Percentiles rank a stretch among this genome's conserved stretches.
These are phyloP conservation scores for Myxozyma lipomycoides DNA, from an alignment of 805 yeast species.

Conservation along the genomic window DNA sequence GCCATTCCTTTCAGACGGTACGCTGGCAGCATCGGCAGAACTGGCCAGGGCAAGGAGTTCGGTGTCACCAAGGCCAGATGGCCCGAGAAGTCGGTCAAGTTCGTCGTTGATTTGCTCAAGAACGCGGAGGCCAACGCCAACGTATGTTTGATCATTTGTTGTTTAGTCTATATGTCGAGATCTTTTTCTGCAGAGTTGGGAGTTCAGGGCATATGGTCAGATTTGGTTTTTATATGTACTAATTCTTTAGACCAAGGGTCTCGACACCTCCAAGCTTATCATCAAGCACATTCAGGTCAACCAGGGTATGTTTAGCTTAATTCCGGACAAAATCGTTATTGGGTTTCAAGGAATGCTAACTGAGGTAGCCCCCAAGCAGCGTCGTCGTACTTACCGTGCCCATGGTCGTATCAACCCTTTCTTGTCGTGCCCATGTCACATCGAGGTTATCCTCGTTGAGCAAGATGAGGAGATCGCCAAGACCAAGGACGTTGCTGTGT, in stretches of 20 bases:
- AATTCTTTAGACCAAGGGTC: slow-evolving; percentile 72
- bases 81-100: slow-evolving; percentile 98
- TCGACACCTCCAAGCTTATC: slow-evolving; percentile 89
- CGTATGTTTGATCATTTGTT: slow-evolving; percentile 27
- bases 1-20: slow-evolving; percentile 99
- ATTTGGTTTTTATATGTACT: slow-evolving; percentile 4
- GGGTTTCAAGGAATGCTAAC: too few species aligned
- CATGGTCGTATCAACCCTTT: slow-evolving; percentile 99
- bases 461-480: slow-evolving; percentile 89
- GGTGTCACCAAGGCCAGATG: slow-evolving; percentile 99
- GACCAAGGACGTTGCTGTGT: slow-evolving; percentile 58
- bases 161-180: neutral
- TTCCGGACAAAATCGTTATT: too few species aligned
- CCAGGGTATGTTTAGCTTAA: slow-evolving; percentile 46
- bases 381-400: slow-evolving; percentile 99
- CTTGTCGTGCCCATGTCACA: slow-evolving; percentile 98
- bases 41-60: slow-evolving; percentile 99
- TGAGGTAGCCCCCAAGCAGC: slow-evolving; percentile 93
- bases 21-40: slow-evolving; percentile 95
- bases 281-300: slow-evolving; percentile 98
- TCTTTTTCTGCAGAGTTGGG: neutral
- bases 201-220: too few species aligned
- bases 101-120: slow-evolving; percentile 87
- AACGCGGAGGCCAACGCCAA: slow-evolving; percentile 99
- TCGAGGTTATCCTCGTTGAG: slow-evolving; percentile 95